phyloP scores from a whole-genome alignment of 31 red algal species.

The Porphyra umbilicalis region DNA sequence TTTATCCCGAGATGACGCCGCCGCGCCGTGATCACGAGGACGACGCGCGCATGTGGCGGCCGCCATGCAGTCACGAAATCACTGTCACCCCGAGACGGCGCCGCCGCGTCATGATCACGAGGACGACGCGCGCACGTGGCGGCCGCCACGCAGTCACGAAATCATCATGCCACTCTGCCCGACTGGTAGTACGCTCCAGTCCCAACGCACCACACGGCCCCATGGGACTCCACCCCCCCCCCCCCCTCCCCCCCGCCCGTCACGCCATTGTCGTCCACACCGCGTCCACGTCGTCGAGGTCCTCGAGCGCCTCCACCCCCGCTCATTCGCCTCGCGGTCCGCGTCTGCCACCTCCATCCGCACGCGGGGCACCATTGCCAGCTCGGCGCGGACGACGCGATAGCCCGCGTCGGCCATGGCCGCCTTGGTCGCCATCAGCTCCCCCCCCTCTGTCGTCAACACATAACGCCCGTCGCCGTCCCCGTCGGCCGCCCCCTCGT shows the following conservation, averaged over 20 bases:
- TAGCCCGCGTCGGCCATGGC: slow-evolving; percentile 22
- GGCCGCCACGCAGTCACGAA: too few species aligned
- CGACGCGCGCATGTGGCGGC: too few species aligned
- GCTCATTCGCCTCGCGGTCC: slow-evolving; percentile 35
- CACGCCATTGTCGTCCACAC: slow-evolving; percentile 47
- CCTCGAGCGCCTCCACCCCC: slow-evolving; percentile 50
- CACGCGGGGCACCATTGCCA: slow-evolving; percentile 44
- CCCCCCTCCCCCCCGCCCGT: background rate
- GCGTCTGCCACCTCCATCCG: slow-evolving; percentile 26
- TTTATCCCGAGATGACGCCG: too few species aligned
- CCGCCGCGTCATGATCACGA: too few species aligned
- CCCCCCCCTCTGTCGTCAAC: slow-evolving; percentile 19
- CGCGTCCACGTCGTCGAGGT: slow-evolving; percentile 78
- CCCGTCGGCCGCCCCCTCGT: slow-evolving; percentile 2
- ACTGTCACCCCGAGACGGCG: too few species aligned
- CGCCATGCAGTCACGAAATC: too few species aligned
- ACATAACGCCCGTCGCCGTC: slow-evolving; percentile 23
- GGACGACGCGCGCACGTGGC: too few species aligned
- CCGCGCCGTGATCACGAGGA: too few species aligned
- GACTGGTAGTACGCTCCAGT: too few species aligned
- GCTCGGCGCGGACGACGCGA: slow-evolving; percentile 19
- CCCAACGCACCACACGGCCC: too few species aligned
- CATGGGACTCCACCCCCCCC: too few species aligned
- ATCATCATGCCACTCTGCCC: too few species aligned
- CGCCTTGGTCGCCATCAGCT: slow-evolving; percentile 7